Conservation (phyloP, 1,139 yeast species). For the Yamadazyma mexicana region DNA sequence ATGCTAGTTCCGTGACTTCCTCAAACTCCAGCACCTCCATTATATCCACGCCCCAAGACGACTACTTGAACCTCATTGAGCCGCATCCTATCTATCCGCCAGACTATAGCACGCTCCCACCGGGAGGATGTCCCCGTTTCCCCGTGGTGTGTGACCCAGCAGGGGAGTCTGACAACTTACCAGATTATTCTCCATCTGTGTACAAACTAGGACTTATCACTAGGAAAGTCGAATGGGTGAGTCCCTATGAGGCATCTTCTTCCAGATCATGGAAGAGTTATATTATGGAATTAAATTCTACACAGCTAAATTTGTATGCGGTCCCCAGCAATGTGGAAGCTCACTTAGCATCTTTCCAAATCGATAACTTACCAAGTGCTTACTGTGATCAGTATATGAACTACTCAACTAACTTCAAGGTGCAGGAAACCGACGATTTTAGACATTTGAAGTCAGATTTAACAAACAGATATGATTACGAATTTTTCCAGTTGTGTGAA, state of each 20-base stretch:
- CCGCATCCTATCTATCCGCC: slow-evolving; percentile 56
- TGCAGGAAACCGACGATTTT: slow-evolving; percentile 6
- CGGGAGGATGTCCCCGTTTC: slow-evolving; percentile 51
- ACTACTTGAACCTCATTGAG: slow-evolving; percentile 43
- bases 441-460: slow-evolving; percentile 23
- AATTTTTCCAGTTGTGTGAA: slow-evolving; percentile 34
- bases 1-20: not conserved
- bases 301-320: slow-evolving; percentile 66
- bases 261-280: slow-evolving; percentile 63
- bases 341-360: slow-evolving; percentile 23
- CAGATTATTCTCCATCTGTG: slow-evolving; percentile 58
- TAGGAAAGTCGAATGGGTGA: slow-evolving; percentile 63
- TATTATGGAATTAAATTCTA: slow-evolving; percentile 68
- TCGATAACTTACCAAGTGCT: slow-evolving; percentile 3
- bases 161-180: slow-evolving; percentile 33
- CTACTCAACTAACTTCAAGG: slow-evolving; percentile 4
- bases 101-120: slow-evolving; percentile 40
- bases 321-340: slow-evolving; percentile 38
- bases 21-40: not conserved
- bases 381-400: slow-evolving; percentile 6
- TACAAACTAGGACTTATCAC: slow-evolving; percentile 53
- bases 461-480: slow-evolving; percentile 39
- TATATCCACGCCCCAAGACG: slow-evolving; percentile 13
- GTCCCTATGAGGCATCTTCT: slow-evolving; percentile 65
- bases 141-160: slow-evolving; percentile 34